Evolutionary conservation across 2,329 filamentous ascomycete species (phyloP), one percentile per base, ranked within the genome.

Genomic region (Colletotrichum tamarilloi): DNA sequence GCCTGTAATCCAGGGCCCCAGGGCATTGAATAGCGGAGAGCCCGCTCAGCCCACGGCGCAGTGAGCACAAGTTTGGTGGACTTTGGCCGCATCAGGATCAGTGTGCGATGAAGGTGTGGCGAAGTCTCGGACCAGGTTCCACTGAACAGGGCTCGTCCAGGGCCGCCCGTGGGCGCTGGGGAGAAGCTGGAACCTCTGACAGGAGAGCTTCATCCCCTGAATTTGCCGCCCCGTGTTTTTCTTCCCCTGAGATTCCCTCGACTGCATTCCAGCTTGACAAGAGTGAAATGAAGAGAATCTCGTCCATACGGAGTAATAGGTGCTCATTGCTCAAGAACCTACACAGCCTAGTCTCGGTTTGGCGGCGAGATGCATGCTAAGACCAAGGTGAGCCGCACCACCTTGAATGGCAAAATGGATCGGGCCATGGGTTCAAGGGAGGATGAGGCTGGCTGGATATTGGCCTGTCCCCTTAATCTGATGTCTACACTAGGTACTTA

Each of bases 81-180:
- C 55, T 38, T 19, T 30, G 57, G 38, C 52, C 24, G 53, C 38
- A 16, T 46, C 7, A 28, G 26, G 42, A 26, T 28, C 42, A 30
- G 55, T 49, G 55, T 49, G 42, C 38, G 42, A 22, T 49, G 19
- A 49, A 22, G 26, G 26, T 35, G 66, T 65, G 70, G 70, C 67
- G 66, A 73, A 65, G 69, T 22, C 69, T 49, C 32, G 19, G 19
- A 19, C 35, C 57, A 53, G 42, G 67, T 67, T 19, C 70, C 67
- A 73, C 32, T 32, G 60, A n/a, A 63, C 70, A 70, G 70, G 60
- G 70, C 59, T 63, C 46, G 53, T 26, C 12, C 59, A 64, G 59
- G 66, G 42, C 53, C 42, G n/a, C 42, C 19, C 19, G 42, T 57
- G 32, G 24, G 14, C 42, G 52, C 38, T n/a, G 60, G 60, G 42